These are phyloP conservation scores for Ceratobasidium sp. DNA, from an alignment of 1,284 basidiomycete genomes.

Conservation along the genomic window DNA sequence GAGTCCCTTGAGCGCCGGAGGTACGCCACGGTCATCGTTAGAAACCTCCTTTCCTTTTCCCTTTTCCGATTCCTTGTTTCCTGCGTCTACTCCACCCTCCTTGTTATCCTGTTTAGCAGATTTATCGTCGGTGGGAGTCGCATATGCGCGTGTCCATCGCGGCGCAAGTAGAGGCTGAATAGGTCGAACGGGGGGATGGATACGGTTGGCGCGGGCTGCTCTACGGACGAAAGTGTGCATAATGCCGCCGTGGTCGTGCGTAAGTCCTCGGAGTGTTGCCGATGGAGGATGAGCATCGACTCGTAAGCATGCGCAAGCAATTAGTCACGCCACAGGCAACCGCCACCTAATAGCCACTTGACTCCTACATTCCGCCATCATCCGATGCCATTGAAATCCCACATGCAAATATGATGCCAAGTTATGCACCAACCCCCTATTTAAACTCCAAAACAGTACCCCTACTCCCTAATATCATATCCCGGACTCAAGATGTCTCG, in stretches of 20 bases:
- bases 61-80: constrained; percentile 53
- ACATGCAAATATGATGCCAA: too few relatives aligned
- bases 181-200: constrained; percentile 9
- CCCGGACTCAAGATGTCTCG: too few relatives aligned
- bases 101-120: constrained; percentile 61
- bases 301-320: constrained; percentile 14
- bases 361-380: too few relatives aligned
- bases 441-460: too few relatives aligned
- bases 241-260: background rate
- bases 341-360: background rate
- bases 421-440: too few relatives aligned
- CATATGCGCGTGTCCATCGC: constrained; percentile 29
- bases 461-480: too few relatives aligned
- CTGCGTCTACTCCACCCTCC: constrained; percentile 52
- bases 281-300: constrained; percentile 23
- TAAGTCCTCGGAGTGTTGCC: constrained; percentile 24
- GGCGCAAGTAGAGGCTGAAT: constrained; percentile 11
- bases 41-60: constrained; percentile 52
- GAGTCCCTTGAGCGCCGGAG: constrained; percentile 55
- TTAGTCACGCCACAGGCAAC: background rate
- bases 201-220: constrained; percentile 13
- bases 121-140: constrained; percentile 45
- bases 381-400: too few relatives aligned
- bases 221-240: constrained; percentile 39
- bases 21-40: constrained; percentile 57